Conservation (phyloP, 441 rosid genomes). For the Corymbia citriodora region DNA sequence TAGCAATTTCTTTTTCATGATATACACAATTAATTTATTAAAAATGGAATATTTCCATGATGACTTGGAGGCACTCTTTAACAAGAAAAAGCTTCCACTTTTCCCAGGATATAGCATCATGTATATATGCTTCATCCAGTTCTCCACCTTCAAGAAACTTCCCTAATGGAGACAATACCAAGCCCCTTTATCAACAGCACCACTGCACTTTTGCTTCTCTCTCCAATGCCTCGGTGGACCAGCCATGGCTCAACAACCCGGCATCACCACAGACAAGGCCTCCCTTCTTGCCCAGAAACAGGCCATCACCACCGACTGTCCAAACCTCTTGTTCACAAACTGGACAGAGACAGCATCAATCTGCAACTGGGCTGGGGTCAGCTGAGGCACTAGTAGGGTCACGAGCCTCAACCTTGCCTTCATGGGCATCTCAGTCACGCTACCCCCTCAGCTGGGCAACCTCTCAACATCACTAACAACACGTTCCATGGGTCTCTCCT, state of each 20-base stretch:
- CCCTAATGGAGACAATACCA: neutral
- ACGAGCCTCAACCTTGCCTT: no score
- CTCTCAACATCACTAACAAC: no score
- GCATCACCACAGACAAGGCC: neutral
- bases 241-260: neutral
- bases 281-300: neutral
- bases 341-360: no score
- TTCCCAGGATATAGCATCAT: neutral
- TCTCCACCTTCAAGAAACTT: neutral
- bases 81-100: neutral
- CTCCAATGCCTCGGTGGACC: neutral
- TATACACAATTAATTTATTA: no score
- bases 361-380: no score
- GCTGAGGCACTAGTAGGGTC: no score
- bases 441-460: no score
- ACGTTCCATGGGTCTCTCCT: no score
- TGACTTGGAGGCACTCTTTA: neutral
- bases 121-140: neutral
- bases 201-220: neutral
- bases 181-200: neutral
- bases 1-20: neutral
- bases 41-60: neutral
- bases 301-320: neutral
- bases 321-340: no score
- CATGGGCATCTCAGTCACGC: no score